Evolutionary conservation across 352 stramenopile genomes (phyloP).

Genomic region (Pythium folliculosum): DNA sequence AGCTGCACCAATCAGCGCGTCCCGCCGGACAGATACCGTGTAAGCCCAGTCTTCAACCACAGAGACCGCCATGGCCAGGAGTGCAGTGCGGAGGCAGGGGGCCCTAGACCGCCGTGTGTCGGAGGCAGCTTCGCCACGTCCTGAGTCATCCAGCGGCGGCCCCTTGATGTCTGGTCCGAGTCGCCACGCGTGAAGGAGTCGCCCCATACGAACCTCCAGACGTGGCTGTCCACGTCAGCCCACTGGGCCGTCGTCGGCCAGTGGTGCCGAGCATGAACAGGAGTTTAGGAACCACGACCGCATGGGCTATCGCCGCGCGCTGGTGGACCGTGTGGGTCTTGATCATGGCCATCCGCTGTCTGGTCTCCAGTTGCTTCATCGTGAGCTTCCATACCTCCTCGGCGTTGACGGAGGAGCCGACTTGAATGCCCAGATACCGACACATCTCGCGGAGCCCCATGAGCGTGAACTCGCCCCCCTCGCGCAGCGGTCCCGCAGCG

Average conservation of each 20-base stretch:
- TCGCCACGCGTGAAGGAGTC: not conserved
- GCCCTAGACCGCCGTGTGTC: not conserved
- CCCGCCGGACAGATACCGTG: not conserved
- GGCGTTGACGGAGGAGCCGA: not conserved
- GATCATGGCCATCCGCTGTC: not conserved
- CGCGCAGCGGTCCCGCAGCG: not conserved
- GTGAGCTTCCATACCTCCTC: not conserved
- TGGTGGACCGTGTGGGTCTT: conserved; percentile 15
- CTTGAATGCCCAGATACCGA: conserved; percentile 17
- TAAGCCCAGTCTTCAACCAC: conserved; percentile 13
- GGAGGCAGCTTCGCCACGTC: not conserved
- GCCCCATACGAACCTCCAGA: conserved; percentile 13
- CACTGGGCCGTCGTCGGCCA: conserved; percentile 1
- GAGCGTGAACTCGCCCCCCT: not conserved
- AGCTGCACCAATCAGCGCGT: not conserved
- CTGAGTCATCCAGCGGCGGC: conserved; percentile 6
- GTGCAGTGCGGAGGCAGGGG: not conserved
- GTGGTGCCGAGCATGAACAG: conserved; percentile 15
- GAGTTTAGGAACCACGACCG: conserved; percentile 17
- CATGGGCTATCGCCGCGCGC: not conserved
- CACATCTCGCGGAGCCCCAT: not conserved
- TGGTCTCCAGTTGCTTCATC: not conserved
- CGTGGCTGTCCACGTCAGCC: not conserved
- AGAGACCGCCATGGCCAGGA: conserved; percentile 4
- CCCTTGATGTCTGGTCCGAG: too few species aligned